Evolutionary conservation across 2,329 filamentous ascomycete species (phyloP).

Genomic region (Colletotrichum sp.): DNA sequence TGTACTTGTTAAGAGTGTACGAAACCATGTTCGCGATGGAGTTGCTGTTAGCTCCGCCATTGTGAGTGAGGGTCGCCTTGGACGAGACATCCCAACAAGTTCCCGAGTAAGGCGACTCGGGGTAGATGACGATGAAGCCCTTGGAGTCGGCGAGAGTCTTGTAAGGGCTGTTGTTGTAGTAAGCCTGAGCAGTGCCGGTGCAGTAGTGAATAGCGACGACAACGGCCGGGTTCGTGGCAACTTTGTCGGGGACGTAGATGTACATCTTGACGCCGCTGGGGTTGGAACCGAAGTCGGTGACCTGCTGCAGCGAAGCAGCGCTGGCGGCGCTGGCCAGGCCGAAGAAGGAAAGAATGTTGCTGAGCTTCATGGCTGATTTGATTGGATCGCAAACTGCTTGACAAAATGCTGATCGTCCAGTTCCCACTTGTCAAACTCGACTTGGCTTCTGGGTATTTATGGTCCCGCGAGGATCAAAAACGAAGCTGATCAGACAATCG

Average conservation of each 20-base stretch:
- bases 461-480: background rate
- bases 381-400: background rate
- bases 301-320: conserved; percentile 30
- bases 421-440: background rate
- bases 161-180: conserved; percentile 57
- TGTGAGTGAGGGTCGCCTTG: conserved; percentile 51
- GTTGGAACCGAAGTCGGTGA: conserved; percentile 32
- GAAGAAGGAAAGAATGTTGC: conserved; percentile 11
- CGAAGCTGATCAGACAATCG: background rate
- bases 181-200: conserved; percentile 56
- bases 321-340: conserved; percentile 23
- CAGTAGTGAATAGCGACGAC: conserved; percentile 64
- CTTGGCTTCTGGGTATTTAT: background rate
- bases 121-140: conserved; percentile 60
- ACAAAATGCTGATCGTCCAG: background rate
- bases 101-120: conserved; percentile 43
- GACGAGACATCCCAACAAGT: conserved; percentile 67
- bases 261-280: conserved; percentile 32
- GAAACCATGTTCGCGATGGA: conserved; percentile 60
- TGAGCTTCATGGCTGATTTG: conserved; percentile 13
- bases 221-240: conserved; percentile 46
- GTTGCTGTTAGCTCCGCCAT: conserved; percentile 56
- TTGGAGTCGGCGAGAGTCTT: conserved; percentile 56
- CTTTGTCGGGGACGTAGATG: conserved; percentile 33
- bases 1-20: conserved; percentile 52